Percentiles rank a stretch among this genome's conserved stretches.
phyloP scores from a whole-genome alignment of 306 rosid species.

The Begonia loranthoides region DNA sequence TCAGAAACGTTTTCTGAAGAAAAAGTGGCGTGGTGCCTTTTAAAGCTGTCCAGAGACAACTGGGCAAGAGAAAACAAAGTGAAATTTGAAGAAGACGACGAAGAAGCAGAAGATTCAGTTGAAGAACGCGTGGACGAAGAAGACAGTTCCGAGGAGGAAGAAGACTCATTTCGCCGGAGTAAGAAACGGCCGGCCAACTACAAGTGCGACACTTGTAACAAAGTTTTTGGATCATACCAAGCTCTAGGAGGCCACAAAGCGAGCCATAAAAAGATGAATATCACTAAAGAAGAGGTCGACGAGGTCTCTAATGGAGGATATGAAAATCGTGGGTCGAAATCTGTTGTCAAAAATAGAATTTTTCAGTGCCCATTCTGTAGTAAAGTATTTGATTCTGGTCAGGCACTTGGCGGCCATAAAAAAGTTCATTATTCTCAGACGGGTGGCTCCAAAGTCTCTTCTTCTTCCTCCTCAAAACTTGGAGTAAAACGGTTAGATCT shows the following conservation, averaged over 20 bases:
- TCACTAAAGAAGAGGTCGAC: neutral
- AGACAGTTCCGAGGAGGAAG: neutral
- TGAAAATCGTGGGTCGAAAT: neutral
- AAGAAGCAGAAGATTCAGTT: neutral
- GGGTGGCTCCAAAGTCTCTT: neutral
- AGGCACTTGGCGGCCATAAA: conserved; percentile 59
- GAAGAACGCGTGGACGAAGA: neutral
- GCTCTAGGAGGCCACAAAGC: conserved; percentile 62
- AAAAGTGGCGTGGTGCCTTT: conserved; percentile 32
- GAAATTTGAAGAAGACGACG: neutral
- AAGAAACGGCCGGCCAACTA: conserved; percentile 4
- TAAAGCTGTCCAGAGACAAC: conserved; percentile 28
- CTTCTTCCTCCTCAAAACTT: conserved; percentile 2
- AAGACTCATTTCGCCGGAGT: neutral
- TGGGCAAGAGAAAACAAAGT: conserved; percentile 10
- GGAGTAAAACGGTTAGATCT: conserved; percentile 21
- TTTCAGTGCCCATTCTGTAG: conserved; percentile 29
- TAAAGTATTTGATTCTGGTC: conserved; percentile 35
- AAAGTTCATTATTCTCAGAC: conserved; percentile 25
- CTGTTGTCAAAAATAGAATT: conserved; percentile 3
- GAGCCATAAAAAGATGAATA: conserved; percentile 24
- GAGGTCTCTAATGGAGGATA: neutral
- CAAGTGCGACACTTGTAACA: conserved; percentile 33
- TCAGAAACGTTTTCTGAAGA: conserved; percentile 9
- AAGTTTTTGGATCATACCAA: conserved; percentile 31